Base-by-base conservation (phyloP, 1,139 yeast genomes). In the Wickerhamomyces sp. region DNA sequence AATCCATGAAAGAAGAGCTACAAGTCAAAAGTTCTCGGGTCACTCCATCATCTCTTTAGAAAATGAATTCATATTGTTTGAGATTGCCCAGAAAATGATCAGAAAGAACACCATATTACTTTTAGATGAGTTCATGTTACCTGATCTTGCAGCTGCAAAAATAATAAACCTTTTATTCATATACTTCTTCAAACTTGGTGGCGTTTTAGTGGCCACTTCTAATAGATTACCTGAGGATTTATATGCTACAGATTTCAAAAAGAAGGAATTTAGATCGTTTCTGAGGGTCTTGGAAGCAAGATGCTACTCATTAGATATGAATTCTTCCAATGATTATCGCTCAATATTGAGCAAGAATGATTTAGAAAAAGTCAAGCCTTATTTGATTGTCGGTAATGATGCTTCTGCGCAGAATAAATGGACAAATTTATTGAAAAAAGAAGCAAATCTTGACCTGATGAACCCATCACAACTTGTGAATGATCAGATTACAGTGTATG, bases 71-170 rank as follows among this genome's bases (percentile, higher is more conserved):
- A 72, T 82, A 29, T 60, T 84, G 36, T 79, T 81, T 56, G 87
- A 83, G 58, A 70, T 84, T 33, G 90, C 91, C 1, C 79, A 80
- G 47, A 79, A 74, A 45, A 72, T 84, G 82, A 76, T 83, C 32
- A 66, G 68, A 31, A 72, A 71, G 52, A 79, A 75, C 55, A 81
- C 89, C 2, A 70, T 84, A 10, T 64, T 84, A 46, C 71, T 84
- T 64, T 64, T 84, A 39, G 91, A 84, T 59, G 91, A 84, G 59
- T 84, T 84, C 62, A 81, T 82, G 83, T 62, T 84, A 33, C 90
- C 91, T 0, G 91, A 84, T 58, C 73, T 75, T 39, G 87, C 90
- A 0, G 75, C 85, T 32, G 89, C 89, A 2, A 83, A 82, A 54
- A 81, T 84, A 39, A 67, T 84, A 46, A 79, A 80, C 59, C 72